Conservation (phyloP, 306 rosid genomes). For the Spatholobus suberectus region DNA sequence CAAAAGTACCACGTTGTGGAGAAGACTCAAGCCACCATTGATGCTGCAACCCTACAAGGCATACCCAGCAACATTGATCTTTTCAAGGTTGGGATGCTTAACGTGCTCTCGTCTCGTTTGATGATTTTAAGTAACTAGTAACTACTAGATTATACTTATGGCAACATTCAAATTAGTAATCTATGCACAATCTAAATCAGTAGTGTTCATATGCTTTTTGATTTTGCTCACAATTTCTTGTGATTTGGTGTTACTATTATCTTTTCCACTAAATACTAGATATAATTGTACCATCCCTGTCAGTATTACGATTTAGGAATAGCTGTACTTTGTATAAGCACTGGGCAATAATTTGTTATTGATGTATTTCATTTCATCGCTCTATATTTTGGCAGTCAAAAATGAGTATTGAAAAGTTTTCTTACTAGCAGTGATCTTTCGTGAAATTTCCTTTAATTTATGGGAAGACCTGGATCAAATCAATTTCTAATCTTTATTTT, state of each 20-base stretch:
- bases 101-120: constrained; percentile 34
- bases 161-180: constrained; percentile 2
- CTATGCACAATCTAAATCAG: background rate
- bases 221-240: background rate
- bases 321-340: background rate
- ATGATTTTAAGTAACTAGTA: constrained; percentile 24
- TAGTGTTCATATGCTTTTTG: background rate
- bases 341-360: background rate
- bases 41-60: constrained; percentile 91
- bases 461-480: constrained; percentile 18
- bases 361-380: background rate
- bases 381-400: constrained; percentile 7
- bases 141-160: constrained; percentile 5
- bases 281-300: background rate
- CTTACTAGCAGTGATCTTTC: background rate
- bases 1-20: constrained; percentile 64
- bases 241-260: constrained; percentile 3
- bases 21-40: constrained; percentile 95
- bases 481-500: background rate
- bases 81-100: constrained; percentile 70
- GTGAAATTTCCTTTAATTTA: background rate
- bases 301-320: constrained; percentile 15
- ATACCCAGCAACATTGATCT: constrained; percentile 98
- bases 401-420: background rate
- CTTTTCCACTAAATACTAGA: background rate